A percentile compares a stretch with the other conserved stretches of the same genome.
Evolutionary conservation across 2,329 filamentous ascomycete genomes (phyloP).

Genomic region (Trichoderma endophyticum): DNA sequence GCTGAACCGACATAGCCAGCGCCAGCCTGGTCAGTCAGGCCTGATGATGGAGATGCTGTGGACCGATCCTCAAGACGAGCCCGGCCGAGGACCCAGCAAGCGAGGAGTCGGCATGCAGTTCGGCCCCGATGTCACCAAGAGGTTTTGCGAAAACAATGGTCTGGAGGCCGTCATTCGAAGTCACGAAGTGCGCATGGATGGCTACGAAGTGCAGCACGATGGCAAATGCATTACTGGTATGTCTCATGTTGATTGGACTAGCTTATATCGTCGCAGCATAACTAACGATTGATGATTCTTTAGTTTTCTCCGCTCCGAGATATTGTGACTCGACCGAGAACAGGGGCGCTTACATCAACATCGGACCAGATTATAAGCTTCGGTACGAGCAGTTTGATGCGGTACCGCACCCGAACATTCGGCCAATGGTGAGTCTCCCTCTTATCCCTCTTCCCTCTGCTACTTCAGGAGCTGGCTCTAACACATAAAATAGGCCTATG

Average conservation of each 20-base stretch:
- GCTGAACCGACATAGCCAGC: slow-evolving; percentile 83
- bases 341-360: slow-evolving; percentile 97
- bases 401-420: slow-evolving; percentile 92
- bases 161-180: slow-evolving; percentile 93
- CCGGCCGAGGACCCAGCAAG: slow-evolving; percentile 91
- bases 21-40: slow-evolving; percentile 87
- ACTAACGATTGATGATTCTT: slow-evolving; percentile 18
- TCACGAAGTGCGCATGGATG: slow-evolving; percentile 97
- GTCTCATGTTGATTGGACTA: not conserved
- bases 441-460: not conserved
- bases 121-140: slow-evolving; percentile 91
- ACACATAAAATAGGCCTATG: slow-evolving; percentile 62
- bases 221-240: slow-evolving; percentile 89
- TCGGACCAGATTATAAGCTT: slow-evolving; percentile 87
- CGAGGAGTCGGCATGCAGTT: slow-evolving; percentile 95
- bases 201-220: slow-evolving; percentile 97
- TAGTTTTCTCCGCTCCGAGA: slow-evolving; percentile 93
- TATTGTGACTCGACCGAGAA: slow-evolving; percentile 99
- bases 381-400: slow-evolving; percentile 92
- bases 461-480: not conserved
- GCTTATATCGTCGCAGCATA: not conserved
- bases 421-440: slow-evolving; percentile 68
- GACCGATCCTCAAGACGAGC: slow-evolving; percentile 88
- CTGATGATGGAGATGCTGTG: slow-evolving; percentile 99
- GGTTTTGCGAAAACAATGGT: slow-evolving; percentile 94